These are phyloP conservation scores for Bipolaris victoriae DNA, from an alignment of 2,329 filamentous ascomycete genomes.

Conservation along the genomic window DNA sequence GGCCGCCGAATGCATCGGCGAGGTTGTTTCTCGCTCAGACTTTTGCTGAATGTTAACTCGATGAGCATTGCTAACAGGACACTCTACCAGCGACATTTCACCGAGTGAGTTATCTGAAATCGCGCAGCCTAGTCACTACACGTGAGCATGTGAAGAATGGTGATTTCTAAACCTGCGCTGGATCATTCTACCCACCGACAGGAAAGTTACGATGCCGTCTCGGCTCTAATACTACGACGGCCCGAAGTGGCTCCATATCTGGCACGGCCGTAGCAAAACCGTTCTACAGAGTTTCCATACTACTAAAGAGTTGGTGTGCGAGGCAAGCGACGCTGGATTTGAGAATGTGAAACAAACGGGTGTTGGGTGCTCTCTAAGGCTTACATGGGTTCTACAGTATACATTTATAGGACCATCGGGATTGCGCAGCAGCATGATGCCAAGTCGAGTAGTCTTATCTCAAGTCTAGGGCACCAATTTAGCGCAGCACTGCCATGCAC, in stretches of 20 bases:
- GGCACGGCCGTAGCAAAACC: background rate
- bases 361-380: background rate
- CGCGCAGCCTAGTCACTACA: background rate
- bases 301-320: background rate
- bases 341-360: background rate
- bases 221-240: background rate
- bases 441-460: background rate
- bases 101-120: background rate
- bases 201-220: background rate
- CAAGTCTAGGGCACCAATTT: conserved; percentile 4
- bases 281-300: background rate
- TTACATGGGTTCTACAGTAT: background rate
- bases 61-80: background rate
- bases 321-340: background rate
- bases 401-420: background rate
- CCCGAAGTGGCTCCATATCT: conserved; percentile 1
- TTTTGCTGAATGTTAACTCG: background rate
- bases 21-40: background rate
- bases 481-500: conserved; percentile 10
- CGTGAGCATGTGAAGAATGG: background rate
- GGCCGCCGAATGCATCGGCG: background rate
- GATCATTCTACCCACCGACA: background rate
- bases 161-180: too few relatives aligned
- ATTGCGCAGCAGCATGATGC: conserved; percentile 8
- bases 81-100: too few relatives aligned